Base-by-base conservation (phyloP, 768 basidiomycete genomes). In the button mushroom (Agaricus bisporus) region DNA sequence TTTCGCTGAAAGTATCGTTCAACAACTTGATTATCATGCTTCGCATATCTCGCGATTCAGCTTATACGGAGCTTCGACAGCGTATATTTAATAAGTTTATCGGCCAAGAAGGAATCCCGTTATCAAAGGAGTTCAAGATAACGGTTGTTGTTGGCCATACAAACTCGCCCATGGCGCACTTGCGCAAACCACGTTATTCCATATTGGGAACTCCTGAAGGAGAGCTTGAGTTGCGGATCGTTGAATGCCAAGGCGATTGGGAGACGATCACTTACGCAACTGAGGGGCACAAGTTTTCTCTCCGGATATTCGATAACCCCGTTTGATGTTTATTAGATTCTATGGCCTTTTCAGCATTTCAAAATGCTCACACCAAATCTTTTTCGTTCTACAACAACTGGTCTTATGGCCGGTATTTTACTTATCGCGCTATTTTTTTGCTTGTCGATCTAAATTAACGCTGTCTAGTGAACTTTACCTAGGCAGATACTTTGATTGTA, bases 31-130 rank as follows among this genome's bases (percentile, higher is more conserved):
- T 86, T 56, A 74, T 90, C 60, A 68, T 86, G 56, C 73, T 90
- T 48, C 82, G 84, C 41, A 66, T 77, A 7, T 66, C 78, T 11
- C 73, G 73, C 56, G 67, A 72, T 39, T 70, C 73, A 54, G 41
- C 74, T n/a, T 76, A 82, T 51, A 60, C 65, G 15, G 80, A 82
- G 42, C 60, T 89, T 14, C 82, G 83, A 55, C 68, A 69, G 48
- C 76, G 78, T 45, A 69, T 91, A 22, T 77, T 78, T 56, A 79
- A 83, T 51, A 88, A 88, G 60, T 83, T 90, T 61, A 73, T 77
- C n/a, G 71, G 74, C 20, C 78, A 82, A 60, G 84, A 83, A 64
- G 76, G 75, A 45, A 59, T 82, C 41, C 70, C 74, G 11, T 76
- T 88, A 20, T 73, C 74, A 0, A 68, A 74, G 6, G 66, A 72